These are phyloP conservation scores for Rhizophagus sp. DNA, from an alignment of 192 early-diverging fungal genomes.

Conservation along the genomic window DNA sequence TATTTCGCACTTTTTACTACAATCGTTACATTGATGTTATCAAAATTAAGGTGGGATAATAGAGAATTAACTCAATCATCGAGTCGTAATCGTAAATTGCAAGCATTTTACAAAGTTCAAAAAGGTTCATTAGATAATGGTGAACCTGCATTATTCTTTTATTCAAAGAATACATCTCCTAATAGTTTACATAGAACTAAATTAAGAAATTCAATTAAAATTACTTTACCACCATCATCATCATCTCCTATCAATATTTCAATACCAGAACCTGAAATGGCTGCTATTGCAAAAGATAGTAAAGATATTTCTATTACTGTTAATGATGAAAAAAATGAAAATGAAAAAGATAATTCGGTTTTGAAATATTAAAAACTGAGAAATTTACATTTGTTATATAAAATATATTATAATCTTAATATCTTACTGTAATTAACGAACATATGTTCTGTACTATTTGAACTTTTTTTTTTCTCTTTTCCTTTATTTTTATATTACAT, in stretches of 20 bases:
- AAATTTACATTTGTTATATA: no score
- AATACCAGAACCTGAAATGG: neutral
- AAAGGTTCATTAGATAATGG: neutral
- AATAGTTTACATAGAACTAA: neutral
- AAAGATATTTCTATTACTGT: neutral
- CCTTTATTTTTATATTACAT: no score
- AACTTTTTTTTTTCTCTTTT: no score
- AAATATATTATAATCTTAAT: no score
- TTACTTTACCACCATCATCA: neutral
- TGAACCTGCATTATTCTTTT: neutral
- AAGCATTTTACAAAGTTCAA: neutral
- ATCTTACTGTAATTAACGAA: no score
- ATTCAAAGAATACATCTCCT: neutral
- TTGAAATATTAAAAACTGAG: neutral
- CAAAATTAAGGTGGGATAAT: neutral
- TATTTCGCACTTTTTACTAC: neutral
- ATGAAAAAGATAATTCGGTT: neutral
- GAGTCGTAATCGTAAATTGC: neutral
- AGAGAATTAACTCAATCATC: neutral
- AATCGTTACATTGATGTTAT: neutral
- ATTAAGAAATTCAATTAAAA: neutral
- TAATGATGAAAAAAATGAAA: neutral
- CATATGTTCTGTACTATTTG: no score
- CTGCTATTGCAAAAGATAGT: neutral
- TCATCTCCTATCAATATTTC: neutral